These are phyloP conservation scores for Rachicladosporium sp. DNA, from an alignment of 2,329 filamentous ascomycete genomes.

Conservation along the genomic window DNA sequence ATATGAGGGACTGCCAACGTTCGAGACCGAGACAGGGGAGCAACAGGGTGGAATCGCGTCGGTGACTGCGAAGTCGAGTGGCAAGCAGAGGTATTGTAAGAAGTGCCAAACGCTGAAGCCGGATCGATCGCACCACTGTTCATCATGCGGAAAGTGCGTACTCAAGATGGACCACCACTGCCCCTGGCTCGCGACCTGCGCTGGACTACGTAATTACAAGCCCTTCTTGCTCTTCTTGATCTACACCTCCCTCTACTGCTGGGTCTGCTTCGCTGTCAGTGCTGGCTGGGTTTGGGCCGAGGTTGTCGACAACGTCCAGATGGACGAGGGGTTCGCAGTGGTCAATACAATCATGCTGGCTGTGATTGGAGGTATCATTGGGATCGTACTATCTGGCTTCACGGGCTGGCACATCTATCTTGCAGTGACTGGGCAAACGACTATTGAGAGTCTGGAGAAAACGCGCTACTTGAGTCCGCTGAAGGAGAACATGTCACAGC, in stretches of 20 bases:
- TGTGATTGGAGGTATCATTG: constrained; percentile 82
- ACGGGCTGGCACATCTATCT: constrained; percentile 85
- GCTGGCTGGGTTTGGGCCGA: constrained; percentile 76
- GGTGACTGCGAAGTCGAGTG: constrained; percentile 86
- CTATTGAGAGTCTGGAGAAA: constrained; percentile 92
- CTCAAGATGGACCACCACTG: constrained; percentile 99
- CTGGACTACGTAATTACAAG: constrained; percentile 91
- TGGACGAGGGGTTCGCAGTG: constrained; percentile 58
- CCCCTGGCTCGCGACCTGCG: constrained; percentile 92
- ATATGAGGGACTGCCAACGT: constrained; percentile 70
- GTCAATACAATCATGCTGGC: constrained; percentile 84
- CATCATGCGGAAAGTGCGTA: constrained; percentile 83
- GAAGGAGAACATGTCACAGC: constrained; percentile 45
- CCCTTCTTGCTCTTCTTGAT: constrained; percentile 83
- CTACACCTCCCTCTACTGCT: constrained; percentile 78
- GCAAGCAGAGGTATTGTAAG: constrained; percentile 83
- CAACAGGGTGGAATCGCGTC: constrained; percentile 38
- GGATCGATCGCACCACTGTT: constrained; percentile 93
- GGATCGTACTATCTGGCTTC: constrained; percentile 77
- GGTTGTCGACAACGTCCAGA: constrained; percentile 56
- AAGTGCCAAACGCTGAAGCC: constrained; percentile 93
- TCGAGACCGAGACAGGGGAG: constrained; percentile 41
- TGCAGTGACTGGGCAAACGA: constrained; percentile 69
- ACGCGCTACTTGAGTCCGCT: constrained; percentile 82
- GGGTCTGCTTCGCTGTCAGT: constrained; percentile 66